Percentiles rank a stretch among this genome's conserved stretches.
phyloP scores from a whole-genome alignment of 768 basidiomycete species.

The Boletus pseudo-olivaceus region DNA sequence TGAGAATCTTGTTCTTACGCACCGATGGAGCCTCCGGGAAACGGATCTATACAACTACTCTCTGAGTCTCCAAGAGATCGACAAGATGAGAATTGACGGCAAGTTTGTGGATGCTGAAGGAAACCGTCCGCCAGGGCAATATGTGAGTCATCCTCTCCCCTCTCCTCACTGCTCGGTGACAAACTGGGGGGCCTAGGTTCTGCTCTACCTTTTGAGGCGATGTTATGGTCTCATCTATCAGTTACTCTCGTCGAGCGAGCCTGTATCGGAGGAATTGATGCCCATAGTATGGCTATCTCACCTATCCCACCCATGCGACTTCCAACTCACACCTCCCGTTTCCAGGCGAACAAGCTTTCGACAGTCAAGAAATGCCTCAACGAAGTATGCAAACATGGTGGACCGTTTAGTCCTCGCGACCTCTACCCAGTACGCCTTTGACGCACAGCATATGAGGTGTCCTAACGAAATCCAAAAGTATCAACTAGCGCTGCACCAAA shows the following conservation, averaged over 20 bases:
- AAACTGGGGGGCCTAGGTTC: constrained; percentile 49
- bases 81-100: constrained; percentile 95
- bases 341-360: constrained; percentile 90
- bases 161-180: neutral
- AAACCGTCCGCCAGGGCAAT: constrained; percentile 90
- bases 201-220: constrained; percentile 87
- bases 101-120: constrained; percentile 96
- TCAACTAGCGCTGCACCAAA: constrained; percentile 92
- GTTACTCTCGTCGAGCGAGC: constrained; percentile 90
- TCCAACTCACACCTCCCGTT: neutral
- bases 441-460: neutral
- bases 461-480: constrained; percentile 49
- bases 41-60: constrained; percentile 94
- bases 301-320: neutral
- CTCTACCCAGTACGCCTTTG: constrained; percentile 76
- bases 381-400: constrained; percentile 93
- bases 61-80: constrained; percentile 90
- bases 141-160: constrained; percentile 48
- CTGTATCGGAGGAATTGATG: constrained; percentile 97
- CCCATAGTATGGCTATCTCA: constrained; percentile 62
- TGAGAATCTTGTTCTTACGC: constrained; percentile 89
- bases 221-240: constrained; percentile 97
- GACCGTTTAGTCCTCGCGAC: constrained; percentile 87
- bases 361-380: constrained; percentile 97
- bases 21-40: constrained; percentile 95